Evolutionary conservation across 257 asterid genomes (phyloP), one percentile per base, ranked within the genome.

Genomic region (Forsythia viridissima): DNA sequence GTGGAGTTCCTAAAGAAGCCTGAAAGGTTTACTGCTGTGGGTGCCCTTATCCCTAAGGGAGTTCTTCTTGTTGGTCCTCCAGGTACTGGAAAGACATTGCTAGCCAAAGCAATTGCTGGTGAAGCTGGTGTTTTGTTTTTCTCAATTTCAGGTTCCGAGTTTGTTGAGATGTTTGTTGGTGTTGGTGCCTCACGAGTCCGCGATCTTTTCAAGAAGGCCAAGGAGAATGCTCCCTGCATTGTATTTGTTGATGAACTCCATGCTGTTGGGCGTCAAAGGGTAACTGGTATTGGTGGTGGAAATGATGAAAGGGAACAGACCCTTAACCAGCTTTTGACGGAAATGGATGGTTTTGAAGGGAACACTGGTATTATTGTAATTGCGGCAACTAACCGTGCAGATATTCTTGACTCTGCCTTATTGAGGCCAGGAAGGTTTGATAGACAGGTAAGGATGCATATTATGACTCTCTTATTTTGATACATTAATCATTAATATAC

Each of bases 11-110:
- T 96, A 87, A 96, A 96, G 90, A 96, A 91, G 83, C 99, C 97
- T 4, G 97, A 96, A 90, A 90, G 98, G 77, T 96, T 96, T 80
- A 92, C 98, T 41, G 97, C 99, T 40, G 94, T 96, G 70, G 99
- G 99, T 43, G 99, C 98, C 74, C 94, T 97, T 79, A 96, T 96
- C 82, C 99, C 99, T 7, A 96, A 96, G 87, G 99, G 98, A 16
- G 99, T 96, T 82, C 98, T 96, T 81, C 97, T 96, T 55, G 92
- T 93, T 61, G 99, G 99, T n/a, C 99, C 99, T 67, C 98, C 97
- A 0, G 99, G 99, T 75, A 93, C 98, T 1, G 98, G 99, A 55
- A 96, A 96, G 91, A 96, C 98, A 38, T 83, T 93, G 80, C 90
- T 96, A 40, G 99, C 99, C 59, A 93, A 96, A 85, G 99, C 98